A percentile compares a stretch with the other conserved stretches of the same genome.
phyloP scores from a whole-genome alignment of 345 rosid species.

The Sonneratia alba region DNA sequence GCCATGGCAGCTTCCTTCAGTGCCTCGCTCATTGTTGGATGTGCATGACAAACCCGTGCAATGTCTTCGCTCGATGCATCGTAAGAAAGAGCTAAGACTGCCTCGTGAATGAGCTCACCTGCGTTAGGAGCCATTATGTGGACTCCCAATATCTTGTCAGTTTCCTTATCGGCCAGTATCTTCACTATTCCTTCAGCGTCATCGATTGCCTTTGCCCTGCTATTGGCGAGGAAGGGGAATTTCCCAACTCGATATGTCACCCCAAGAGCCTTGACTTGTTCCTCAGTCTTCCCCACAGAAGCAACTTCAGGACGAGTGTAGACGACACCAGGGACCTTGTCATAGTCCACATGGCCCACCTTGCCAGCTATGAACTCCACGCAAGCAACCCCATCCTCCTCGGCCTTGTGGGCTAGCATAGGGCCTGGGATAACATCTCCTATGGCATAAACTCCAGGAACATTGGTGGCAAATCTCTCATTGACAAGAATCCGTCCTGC shows the following conservation, averaged over 20 bases:
- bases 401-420: conserved; percentile 98
- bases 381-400: conserved; percentile 98
- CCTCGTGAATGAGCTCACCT: conserved; percentile 97
- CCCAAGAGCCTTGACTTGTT: conserved; percentile 82
- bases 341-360: conserved; percentile 94
- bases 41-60: conserved; percentile 96
- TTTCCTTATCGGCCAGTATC: conserved; percentile 93
- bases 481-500: conserved; percentile 70
- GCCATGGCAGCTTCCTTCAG: conserved; percentile 99
- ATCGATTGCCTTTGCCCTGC: conserved; percentile 98
- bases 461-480: conserved; percentile 72
- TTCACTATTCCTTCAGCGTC: conserved; percentile 83
- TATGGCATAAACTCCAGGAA: conserved; percentile 76
- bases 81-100: conserved; percentile 76
- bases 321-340: conserved; percentile 94
- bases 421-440: conserved; percentile 99
- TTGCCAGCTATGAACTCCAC: conserved; percentile 96
- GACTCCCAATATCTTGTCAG: conserved; percentile 89
- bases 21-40: conserved; percentile 99
- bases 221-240: conserved; percentile 95
- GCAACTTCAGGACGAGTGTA: conserved; percentile 99
- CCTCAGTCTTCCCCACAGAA: conserved; percentile 94
- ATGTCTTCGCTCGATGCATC: conserved; percentile 94
- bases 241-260: conserved; percentile 80
- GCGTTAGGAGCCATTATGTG: conserved; percentile 96